Percentiles rank a stretch among this genome's conserved stretches.
phyloP scores from a whole-genome alignment of 2,329 filamentous ascomycete species.

The Metarhizium humberi region DNA sequence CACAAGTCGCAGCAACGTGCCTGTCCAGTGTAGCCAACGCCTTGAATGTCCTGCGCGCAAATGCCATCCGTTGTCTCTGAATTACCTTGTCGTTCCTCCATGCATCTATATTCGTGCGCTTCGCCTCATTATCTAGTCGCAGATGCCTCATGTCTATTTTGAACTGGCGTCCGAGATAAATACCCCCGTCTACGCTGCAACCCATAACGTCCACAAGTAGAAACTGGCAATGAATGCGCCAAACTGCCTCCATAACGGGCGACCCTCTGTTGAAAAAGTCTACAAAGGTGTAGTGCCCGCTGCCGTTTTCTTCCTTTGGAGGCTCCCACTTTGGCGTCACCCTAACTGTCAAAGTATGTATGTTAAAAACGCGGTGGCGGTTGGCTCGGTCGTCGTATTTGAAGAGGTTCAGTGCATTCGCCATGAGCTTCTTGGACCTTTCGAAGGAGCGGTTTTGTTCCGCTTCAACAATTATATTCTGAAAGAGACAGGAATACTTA shows the following conservation, averaged over 20 bases:
- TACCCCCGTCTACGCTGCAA: slow-evolving; percentile 1
- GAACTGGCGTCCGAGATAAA: slow-evolving; percentile 4
- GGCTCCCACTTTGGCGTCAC: slow-evolving; percentile 21
- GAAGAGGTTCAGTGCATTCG: slow-evolving; percentile 28
- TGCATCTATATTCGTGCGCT: background rate
- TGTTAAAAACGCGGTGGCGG: slow-evolving; percentile 8
- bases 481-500: slow-evolving; percentile 29
- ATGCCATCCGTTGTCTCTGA: slow-evolving; percentile 1
- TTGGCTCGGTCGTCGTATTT: slow-evolving; percentile 2
- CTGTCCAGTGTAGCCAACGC: slow-evolving; percentile 4
- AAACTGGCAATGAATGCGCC: slow-evolving; percentile 23
- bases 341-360: slow-evolving; percentile 34
- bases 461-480: slow-evolving; percentile 31
- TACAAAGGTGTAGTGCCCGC: slow-evolving; percentile 22
- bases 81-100: slow-evolving; percentile 14
- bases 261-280: slow-evolving; percentile 23
- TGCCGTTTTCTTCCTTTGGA: background rate
- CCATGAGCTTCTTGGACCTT: slow-evolving; percentile 20
- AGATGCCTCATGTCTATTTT: slow-evolving; percentile 10
- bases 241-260: slow-evolving; percentile 21
- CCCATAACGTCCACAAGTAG: slow-evolving; percentile 26
- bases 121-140: background rate
- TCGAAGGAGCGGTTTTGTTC: slow-evolving; percentile 28
- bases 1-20: slow-evolving; percentile 6
- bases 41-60: background rate